A percentile compares a stretch with the other conserved stretches of the same genome.
phyloP scores from a whole-genome alignment of 371 early-diverging fungal genomes.

The Mycotypha africana region DNA sequence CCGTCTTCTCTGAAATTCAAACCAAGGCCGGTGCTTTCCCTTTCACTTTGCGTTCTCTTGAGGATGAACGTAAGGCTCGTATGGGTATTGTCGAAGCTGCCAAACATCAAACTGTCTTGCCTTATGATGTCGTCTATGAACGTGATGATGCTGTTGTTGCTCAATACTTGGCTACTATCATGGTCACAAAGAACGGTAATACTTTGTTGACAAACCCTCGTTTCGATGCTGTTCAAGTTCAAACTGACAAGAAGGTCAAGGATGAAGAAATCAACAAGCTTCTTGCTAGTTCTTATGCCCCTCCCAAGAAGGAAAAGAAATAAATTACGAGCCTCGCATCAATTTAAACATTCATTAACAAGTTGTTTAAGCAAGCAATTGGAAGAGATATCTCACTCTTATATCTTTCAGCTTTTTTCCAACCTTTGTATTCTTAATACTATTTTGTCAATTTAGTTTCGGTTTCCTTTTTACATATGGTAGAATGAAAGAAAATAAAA shows the following conservation, averaged over 20 bases:
- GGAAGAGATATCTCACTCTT: too few species aligned
- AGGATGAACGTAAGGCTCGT: constrained; percentile 86
- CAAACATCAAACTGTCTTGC: constrained; percentile 74
- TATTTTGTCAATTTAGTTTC: too few species aligned
- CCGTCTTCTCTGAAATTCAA: constrained; percentile 71
- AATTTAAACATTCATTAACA: too few species aligned
- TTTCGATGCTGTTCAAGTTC: constrained; percentile 58
- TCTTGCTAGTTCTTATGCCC: constrained; percentile 44
- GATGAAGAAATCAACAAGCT: constrained; percentile 67
- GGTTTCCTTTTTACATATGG: too few species aligned
- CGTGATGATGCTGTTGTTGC: constrained; percentile 79
- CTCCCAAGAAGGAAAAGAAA: constrained; percentile 18
- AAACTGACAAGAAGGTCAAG: constrained; percentile 74
- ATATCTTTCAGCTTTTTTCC: too few species aligned
- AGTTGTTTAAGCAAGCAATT: too few species aligned
- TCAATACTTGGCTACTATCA: constrained; percentile 87
- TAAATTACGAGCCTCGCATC: too few species aligned
- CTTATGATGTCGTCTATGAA: constrained; percentile 83
- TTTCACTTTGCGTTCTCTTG: constrained; percentile 75
- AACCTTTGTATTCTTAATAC: too few species aligned
- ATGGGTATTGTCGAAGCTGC: constrained; percentile 91
- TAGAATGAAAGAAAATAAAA: too few species aligned
- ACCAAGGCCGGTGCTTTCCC: constrained; percentile 84
- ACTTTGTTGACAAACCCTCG: constrained; percentile 68
- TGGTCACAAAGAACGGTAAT: constrained; percentile 83